A percentile compares a stretch with the other conserved stretches of the same genome.
Evolutionary conservation across 2,329 filamentous ascomycete genomes (phyloP).

Genomic region (Parastagonospora avenae): DNA sequence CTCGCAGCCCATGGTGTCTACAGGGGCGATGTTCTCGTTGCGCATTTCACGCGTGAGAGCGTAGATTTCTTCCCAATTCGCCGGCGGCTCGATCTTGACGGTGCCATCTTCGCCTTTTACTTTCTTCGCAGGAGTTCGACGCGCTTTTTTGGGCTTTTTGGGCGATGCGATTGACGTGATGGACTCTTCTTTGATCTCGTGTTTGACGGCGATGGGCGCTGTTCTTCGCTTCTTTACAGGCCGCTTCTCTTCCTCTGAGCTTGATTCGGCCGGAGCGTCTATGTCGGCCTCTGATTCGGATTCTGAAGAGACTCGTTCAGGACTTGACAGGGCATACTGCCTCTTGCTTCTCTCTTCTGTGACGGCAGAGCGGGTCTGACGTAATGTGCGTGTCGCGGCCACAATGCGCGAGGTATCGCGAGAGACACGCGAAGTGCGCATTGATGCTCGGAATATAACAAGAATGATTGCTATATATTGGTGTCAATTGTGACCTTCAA

Average conservation of each 20-base stretch:
- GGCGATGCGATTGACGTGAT: slow-evolving; percentile 28
- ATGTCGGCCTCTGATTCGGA: slow-evolving; percentile 24
- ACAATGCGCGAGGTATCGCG: slow-evolving; percentile 43
- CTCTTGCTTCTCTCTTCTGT: no score
- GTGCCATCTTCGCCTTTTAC: slow-evolving; percentile 32
- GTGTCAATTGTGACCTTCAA: neutral
- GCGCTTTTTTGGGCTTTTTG: slow-evolving; percentile 41
- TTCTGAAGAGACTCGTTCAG: slow-evolving; percentile 16
- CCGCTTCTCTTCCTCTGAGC: slow-evolving; percentile 26
- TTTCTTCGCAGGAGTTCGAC: slow-evolving; percentile 45
- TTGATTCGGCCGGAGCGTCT: slow-evolving; percentile 21
- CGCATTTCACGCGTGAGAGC: slow-evolving; percentile 77
- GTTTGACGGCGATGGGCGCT: slow-evolving; percentile 39
- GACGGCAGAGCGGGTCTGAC: slow-evolving; percentile 36
- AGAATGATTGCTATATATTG: neutral
- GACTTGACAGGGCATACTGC: no score
- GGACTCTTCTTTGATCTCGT: slow-evolving; percentile 28
- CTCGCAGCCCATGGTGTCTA: slow-evolving; percentile 98
- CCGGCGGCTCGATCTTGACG: slow-evolving; percentile 65
- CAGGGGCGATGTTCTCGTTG: slow-evolving; percentile 73
- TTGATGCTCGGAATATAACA: slow-evolving; percentile 8
- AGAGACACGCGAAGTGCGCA: slow-evolving; percentile 47
- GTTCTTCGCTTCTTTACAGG: slow-evolving; percentile 55
- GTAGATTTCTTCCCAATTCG: slow-evolving; percentile 86
- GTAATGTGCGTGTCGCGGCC: slow-evolving; percentile 37